Evolutionary conservation across 805 yeast genomes (phyloP).

Genomic region (Priceomyces fermenticarens): DNA sequence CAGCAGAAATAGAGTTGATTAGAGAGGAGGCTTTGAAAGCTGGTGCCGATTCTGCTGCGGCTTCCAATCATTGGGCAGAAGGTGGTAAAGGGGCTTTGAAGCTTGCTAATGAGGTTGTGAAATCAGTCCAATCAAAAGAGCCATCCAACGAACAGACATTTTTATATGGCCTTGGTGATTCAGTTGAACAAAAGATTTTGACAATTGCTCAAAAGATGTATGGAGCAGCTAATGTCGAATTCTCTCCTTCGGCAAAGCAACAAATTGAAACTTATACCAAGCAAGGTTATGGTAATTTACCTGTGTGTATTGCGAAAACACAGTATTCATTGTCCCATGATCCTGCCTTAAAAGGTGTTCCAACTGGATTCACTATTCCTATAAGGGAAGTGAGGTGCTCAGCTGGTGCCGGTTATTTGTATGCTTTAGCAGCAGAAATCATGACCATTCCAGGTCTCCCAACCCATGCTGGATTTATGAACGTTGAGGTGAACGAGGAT

Average conservation of each 20-base stretch:
- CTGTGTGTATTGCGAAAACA: conserved; percentile 96
- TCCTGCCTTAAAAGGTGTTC: conserved; percentile 90
- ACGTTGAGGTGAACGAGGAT: conserved; percentile 84
- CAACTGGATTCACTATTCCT: conserved; percentile 90
- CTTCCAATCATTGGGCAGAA: conserved; percentile 91
- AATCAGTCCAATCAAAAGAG: conserved; percentile 53
- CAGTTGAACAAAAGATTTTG: conserved; percentile 77
- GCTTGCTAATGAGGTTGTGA: conserved; percentile 79
- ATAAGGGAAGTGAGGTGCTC: conserved; percentile 92
- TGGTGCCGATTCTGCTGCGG: conserved; percentile 92
- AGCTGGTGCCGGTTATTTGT: conserved; percentile 94
- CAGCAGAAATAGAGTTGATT: conserved; percentile 74
- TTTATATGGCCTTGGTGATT: conserved; percentile 65
- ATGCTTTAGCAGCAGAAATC: conserved; percentile 95
- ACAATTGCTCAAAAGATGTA: conserved; percentile 86
- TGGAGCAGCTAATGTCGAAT: conserved; percentile 84
- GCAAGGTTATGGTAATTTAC: conserved; percentile 89
- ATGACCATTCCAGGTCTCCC: conserved; percentile 98
- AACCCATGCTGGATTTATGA: conserved; percentile 95
- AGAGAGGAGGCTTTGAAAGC: conserved; percentile 78
- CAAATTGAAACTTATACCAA: conserved; percentile 78
- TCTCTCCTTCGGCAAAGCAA: conserved; percentile 73
- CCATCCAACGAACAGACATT: conserved; percentile 40
- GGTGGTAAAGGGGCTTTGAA: conserved; percentile 91
- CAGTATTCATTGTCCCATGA: conserved; percentile 96